Conservation (phyloP, 2,329 filamentous ascomycete genomes). For the Trichoderma asperellum region DNA sequence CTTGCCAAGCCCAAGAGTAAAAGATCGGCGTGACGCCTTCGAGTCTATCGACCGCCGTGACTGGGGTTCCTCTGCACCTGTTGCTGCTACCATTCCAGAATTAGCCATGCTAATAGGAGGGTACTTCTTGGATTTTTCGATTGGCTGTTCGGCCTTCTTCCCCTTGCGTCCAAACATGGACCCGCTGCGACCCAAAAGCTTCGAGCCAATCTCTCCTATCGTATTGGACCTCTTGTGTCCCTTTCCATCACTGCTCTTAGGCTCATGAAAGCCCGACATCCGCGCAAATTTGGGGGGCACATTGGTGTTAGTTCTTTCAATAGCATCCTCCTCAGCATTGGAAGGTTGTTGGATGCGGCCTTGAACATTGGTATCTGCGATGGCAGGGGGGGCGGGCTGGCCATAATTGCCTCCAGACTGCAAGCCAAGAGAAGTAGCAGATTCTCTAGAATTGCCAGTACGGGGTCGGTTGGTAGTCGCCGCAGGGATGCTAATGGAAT, state of each 20-base stretch:
- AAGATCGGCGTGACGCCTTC: constrained; percentile 66
- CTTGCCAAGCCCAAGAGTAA: constrained; percentile 69
- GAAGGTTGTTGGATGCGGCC: constrained; percentile 83
- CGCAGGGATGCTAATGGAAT: constrained; percentile 50
- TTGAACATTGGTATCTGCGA: constrained; percentile 86
- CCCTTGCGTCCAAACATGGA: constrained; percentile 73
- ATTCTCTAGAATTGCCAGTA: constrained; percentile 81
- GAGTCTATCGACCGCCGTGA: constrained; percentile 71
- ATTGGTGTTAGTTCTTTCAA: constrained; percentile 64
- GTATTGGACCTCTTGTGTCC: constrained; percentile 73
- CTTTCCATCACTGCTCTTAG: constrained; percentile 49
- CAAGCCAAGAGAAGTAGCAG: constrained; percentile 67
- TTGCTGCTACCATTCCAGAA: constrained; percentile 45
- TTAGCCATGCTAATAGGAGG: constrained; percentile 91
- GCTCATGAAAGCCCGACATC: constrained; percentile 61
- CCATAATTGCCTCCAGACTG: constrained; percentile 72
- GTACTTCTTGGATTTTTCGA: constrained; percentile 72
- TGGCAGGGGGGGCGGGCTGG: constrained; percentile 82
- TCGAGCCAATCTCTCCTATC: constrained; percentile 80
- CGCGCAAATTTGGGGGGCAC: constrained; percentile 62
- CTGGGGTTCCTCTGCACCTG: constrained; percentile 49
- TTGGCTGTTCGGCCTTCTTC: constrained; percentile 54
- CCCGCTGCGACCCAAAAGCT: constrained; percentile 80
- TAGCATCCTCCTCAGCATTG: constrained; percentile 64
- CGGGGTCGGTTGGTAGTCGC: constrained; percentile 64